Base-by-base conservation (phyloP, 345 rosid genomes). In the Arabidopsis thaliana region DNA sequence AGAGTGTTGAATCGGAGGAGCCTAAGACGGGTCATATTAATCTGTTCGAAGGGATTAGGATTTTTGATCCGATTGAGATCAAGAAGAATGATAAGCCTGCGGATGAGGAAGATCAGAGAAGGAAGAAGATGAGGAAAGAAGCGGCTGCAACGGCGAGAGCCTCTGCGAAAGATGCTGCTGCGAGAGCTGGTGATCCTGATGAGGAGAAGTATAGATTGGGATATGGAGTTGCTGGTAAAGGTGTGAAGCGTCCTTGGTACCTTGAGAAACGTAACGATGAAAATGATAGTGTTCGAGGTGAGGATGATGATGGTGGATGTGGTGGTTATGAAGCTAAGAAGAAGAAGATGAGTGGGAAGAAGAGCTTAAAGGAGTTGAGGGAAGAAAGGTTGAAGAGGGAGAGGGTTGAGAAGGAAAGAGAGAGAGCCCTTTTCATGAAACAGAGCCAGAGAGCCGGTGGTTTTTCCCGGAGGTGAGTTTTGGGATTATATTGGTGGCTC, bases 241-340 rank as follows among this genome's bases (percentile, higher is more conserved):
- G 99, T 41, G 96, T 90, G 49, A 95, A 90, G 76, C 73, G 85
- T 87, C 97, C 97, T 0, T 95, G 97, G 99, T 95, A 90, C 72
- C 84, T 92, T 58, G 90, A 90, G 79, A 91, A 46, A 84, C 80
- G 84, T 32, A 76, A 75, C 7, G 75, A 30, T 64, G 84, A 85
- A 40, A 81, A 44, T 44, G 40, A 28, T 11, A 50, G 57, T 24
- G 82, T 20, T 7, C 24, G 49, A 11, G 8, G 48, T 41, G 85
- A 68, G 59, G 74, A 30, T 60, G 79, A 80, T 36, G 70, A 79
- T 30, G 78, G 61, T 30, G 78, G 61, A 0, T 30, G 38, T 8
- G 76, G 77, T 77, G 32, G 51, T 65, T 75, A 80, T 65, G 85
- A 62, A 45, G 68, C 48, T 55, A 87, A 79, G 81, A 86, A 78